Conservation (phyloP, 306 rosid species). For the Hylodesmum podocarpum region DNA sequence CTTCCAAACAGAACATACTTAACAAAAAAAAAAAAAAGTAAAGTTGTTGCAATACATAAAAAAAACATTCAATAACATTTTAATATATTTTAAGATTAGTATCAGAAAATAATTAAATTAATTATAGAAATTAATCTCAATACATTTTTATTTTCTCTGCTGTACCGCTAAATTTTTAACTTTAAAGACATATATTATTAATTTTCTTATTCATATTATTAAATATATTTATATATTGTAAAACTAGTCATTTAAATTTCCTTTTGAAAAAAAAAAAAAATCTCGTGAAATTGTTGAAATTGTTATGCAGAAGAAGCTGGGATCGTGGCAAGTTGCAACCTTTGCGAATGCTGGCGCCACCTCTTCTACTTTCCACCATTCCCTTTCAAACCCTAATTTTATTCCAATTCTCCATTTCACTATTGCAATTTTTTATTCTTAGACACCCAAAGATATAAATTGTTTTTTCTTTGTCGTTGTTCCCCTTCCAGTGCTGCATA, state of each 20-base stretch:
- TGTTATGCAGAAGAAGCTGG: background rate
- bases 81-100: too few relatives aligned
- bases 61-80: too few relatives aligned
- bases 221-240: too few relatives aligned
- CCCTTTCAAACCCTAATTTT: constrained; percentile 36
- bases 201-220: too few relatives aligned
- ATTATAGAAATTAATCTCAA: too few relatives aligned
- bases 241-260: too few relatives aligned
- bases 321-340: background rate
- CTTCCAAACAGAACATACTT: background rate
- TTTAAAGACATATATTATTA: background rate
- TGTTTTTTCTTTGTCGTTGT: background rate
- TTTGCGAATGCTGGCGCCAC: constrained; percentile 15
- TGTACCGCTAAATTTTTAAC: background rate
- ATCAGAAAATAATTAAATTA: too few relatives aligned
- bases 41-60: too few relatives aligned
- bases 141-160: background rate
- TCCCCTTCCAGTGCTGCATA: background rate
- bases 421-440: background rate
- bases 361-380: background rate
- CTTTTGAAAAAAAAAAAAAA: too few relatives aligned
- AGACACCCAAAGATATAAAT: background rate
- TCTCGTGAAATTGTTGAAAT: background rate
- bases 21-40: too few relatives aligned
- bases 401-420: background rate